These are phyloP conservation scores for Salvia miltiorrhiza DNA, from an alignment of 257 asterid species.

Conservation along the genomic window DNA sequence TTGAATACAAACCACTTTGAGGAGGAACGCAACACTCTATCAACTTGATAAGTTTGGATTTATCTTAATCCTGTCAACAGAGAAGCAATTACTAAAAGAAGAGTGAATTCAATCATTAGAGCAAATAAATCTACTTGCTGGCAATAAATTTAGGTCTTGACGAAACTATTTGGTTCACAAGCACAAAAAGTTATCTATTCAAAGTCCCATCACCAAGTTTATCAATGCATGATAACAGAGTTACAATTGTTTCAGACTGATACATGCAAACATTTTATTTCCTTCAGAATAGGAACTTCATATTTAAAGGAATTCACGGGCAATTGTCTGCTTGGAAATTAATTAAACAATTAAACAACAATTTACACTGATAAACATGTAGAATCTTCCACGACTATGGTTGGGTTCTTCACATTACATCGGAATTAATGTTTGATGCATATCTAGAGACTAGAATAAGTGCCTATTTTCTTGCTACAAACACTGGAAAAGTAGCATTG, in stretches of 20 bases:
- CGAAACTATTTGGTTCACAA: not conserved
- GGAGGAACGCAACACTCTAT: not conserved
- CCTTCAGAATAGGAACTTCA: not conserved
- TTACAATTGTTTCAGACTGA: not conserved
- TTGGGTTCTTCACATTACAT: not conserved
- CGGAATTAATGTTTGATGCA: not conserved
- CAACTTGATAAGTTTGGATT: not conserved
- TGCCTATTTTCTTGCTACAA: no score
- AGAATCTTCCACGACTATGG: not conserved
- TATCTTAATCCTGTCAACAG: not conserved
- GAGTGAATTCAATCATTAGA: not conserved
- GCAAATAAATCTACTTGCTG: not conserved
- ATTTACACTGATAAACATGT: not conserved
- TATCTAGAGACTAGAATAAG: not conserved
- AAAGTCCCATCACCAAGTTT: slow-evolving; percentile 6
- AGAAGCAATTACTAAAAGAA: not conserved
- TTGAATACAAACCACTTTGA: slow-evolving; percentile 4
- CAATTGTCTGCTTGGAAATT: not conserved
- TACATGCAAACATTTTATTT: not conserved
- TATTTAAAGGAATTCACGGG: slow-evolving; percentile 4
- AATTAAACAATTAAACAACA: not conserved
- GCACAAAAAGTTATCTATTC: not conserved
- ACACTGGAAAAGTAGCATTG: no score
- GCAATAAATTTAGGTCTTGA: not conserved
- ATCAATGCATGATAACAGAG: not conserved